Evolutionary conservation across 305 asterid genomes (phyloP).

Genomic region (Euphrasia arctica): DNA sequence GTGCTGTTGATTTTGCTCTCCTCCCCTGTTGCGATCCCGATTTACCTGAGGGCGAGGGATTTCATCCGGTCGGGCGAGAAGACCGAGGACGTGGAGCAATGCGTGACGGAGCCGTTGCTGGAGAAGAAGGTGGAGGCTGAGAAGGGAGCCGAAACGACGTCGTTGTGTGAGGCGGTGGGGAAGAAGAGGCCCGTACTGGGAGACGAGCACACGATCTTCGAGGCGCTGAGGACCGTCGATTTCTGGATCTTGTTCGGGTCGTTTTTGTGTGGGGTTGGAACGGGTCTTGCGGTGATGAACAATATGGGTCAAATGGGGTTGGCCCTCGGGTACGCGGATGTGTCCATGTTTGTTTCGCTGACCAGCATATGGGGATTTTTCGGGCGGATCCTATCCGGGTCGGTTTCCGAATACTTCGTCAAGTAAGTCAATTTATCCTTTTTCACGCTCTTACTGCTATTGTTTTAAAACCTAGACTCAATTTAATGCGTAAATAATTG

Average conservation of each 20-base stretch:
- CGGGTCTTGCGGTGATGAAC: constrained; percentile 87
- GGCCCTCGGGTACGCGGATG: constrained; percentile 79
- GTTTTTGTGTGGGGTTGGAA: constrained; percentile 88
- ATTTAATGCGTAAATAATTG: too few species aligned
- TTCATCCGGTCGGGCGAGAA: constrained; percentile 33
- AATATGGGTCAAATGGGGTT: constrained; percentile 88
- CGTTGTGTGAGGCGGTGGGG: constrained; percentile 20
- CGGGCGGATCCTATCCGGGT: constrained; percentile 87
- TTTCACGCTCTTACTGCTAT: too few species aligned
- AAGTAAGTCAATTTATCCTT: constrained; percentile 44
- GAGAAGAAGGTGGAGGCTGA: constrained; percentile 25
- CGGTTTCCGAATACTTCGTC: constrained; percentile 75
- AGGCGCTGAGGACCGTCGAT: constrained; percentile 61
- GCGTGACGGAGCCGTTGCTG: constrained; percentile 36
- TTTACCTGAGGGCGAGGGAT: constrained; percentile 36
- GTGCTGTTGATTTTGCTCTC: constrained; percentile 58
- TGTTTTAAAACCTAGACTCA: too few species aligned
- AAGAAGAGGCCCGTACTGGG: constrained; percentile 51
- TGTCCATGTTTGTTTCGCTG: constrained; percentile 86
- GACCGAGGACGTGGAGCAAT: constrained; percentile 39
- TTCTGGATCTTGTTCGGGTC: constrained; percentile 84
- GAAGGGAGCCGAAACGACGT: constrained; percentile 24
- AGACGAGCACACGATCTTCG: constrained; percentile 73
- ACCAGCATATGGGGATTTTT: constrained; percentile 96
- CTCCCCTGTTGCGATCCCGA: constrained; percentile 64